Conservation (phyloP, 225 moss, liverwort and hornwort genomes). For the Polytrichum formosum region DNA sequence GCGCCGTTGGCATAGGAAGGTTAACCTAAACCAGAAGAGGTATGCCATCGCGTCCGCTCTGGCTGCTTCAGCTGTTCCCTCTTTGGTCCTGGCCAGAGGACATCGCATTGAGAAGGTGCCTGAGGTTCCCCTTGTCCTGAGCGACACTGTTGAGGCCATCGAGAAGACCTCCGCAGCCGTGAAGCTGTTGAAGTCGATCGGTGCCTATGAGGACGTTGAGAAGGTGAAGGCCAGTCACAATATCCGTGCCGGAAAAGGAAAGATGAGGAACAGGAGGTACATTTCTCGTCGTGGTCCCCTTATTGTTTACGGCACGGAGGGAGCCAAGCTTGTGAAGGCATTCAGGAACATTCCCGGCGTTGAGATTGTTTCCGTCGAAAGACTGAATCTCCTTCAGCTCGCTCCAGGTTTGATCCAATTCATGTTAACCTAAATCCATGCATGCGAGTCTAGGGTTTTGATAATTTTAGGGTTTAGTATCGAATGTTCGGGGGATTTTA, state of each 20-base stretch:
- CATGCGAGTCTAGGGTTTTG: neutral
- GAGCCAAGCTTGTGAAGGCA: slow-evolving; percentile 86
- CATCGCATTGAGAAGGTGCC: slow-evolving; percentile 81
- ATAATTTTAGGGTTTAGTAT: slow-evolving; percentile 3
- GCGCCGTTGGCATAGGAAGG: slow-evolving; percentile 93
- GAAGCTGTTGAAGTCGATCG: slow-evolving; percentile 71
- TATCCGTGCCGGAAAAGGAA: slow-evolving; percentile 88
- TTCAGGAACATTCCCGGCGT: slow-evolving; percentile 91
- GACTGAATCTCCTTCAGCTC: slow-evolving; percentile 74
- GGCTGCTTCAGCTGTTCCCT: slow-evolving; percentile 80
- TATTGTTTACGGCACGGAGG: slow-evolving; percentile 84
- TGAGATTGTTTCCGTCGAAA: slow-evolving; percentile 76
- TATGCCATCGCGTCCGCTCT: slow-evolving; percentile 84
- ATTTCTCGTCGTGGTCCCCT: slow-evolving; percentile 82
- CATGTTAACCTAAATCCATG: neutral
- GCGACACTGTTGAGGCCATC: slow-evolving; percentile 63
- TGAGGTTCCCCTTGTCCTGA: slow-evolving; percentile 77
- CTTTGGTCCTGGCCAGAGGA: slow-evolving; percentile 73
- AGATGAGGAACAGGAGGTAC: slow-evolving; percentile 96
- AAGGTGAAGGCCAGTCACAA: slow-evolving; percentile 87
- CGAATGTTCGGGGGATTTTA: no score
- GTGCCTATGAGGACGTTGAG: slow-evolving; percentile 78
- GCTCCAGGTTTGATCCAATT: slow-evolving; percentile 39
- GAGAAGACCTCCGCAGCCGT: slow-evolving; percentile 90
- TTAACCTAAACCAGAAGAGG: slow-evolving; percentile 93